Evolutionary conservation across 2,329 filamentous ascomycete genomes (phyloP), one percentile per base, ranked within the genome.

Genomic region (Talaromyces pinophilus): DNA sequence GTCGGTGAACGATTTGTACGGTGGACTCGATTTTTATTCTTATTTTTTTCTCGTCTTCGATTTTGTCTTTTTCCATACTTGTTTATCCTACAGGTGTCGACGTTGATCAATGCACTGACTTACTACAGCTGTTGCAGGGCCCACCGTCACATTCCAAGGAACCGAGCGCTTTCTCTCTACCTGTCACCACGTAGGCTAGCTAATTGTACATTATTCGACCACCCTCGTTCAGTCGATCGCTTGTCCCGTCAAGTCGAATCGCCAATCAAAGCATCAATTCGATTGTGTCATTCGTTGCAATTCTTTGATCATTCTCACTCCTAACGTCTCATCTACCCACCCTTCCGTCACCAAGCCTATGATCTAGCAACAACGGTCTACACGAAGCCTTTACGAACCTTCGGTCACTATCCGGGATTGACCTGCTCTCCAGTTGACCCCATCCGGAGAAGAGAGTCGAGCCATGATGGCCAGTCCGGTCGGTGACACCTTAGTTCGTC

Each of bases 391-490:
- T 30, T 22, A 54, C 46, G 22, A 42, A 17, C 13, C 30, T 22
- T 11, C 33, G 60, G 46, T 44, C 19, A 19, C 22, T 11, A 54
- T 44, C 46, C 25, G 61, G 48, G 40, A 17, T 25, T 62, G 46
- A 40, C 46, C 25, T 48, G 57, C 57, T 7, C 50, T 63, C 35
- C 19, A 48, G 28, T 46, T 19, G 15, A 25, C 54, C 44, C 46
- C 65, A 25, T n/a, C 19, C 5, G 38, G 15, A n/a, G 38, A 17
- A 57, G 17, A 59, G 19, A 46, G 59, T 48, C 40, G 52, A 57
- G 30, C 42, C 52, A 33, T 28, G 63, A 78, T 78, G 76, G 73
- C 75, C 10, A 73, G 70, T 68, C 70, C 44, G 5, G n/a, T 64
- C 44, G 57, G 35, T 38, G 62, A 57, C 22, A 19, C 15, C 33